Evolutionary conservation across 371 early-diverging fungal genomes (phyloP).

Genomic region (Nematocida ironsii): DNA sequence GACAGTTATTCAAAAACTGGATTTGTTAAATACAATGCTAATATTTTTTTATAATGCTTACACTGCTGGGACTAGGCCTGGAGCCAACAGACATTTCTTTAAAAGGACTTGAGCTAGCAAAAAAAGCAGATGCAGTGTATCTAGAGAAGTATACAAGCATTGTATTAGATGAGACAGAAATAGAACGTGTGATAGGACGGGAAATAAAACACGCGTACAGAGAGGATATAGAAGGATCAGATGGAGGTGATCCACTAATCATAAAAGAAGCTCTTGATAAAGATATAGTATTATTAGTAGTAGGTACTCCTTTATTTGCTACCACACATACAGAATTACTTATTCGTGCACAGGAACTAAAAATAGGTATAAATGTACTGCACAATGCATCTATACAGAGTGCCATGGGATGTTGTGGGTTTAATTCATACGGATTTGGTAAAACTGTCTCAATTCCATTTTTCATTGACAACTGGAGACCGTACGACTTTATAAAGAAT

Average conservation of each 20-base stretch:
- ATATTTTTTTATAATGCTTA: constrained; percentile 74
- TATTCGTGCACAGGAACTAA: constrained; percentile 81
- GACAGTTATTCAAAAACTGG: no score
- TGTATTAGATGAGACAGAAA: constrained; percentile 71
- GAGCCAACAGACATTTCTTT: constrained; percentile 76
- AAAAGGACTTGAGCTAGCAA: constrained; percentile 77
- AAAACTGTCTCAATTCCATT: constrained; percentile 95
- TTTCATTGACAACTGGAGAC: constrained; percentile 88
- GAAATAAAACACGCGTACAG: constrained; percentile 81
- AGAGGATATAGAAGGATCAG: constrained; percentile 89
- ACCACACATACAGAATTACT: constrained; percentile 97
- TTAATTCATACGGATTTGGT: constrained; percentile 96
- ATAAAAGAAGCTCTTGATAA: constrained; percentile 78
- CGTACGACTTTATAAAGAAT: constrained; percentile 88
- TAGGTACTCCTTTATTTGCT: constrained; percentile 92
- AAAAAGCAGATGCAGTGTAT: constrained; percentile 80
- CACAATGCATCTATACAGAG: constrained; percentile 98
- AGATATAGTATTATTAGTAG: constrained; percentile 90
- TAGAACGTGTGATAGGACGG: constrained; percentile 82
- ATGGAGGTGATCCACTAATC: constrained; percentile 72
- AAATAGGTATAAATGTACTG: constrained; percentile 79
- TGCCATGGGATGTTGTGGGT: constrained; percentile 90
- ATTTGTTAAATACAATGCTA: neutral
- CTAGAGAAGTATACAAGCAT: constrained; percentile 97
- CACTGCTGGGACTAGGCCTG: constrained; percentile 89